Percentiles rank a stretch among this genome's conserved stretches.
Conservation (phyloP, 2,329 filamentous ascomycete species). For the Ceratocystis colombiana region DNA sequence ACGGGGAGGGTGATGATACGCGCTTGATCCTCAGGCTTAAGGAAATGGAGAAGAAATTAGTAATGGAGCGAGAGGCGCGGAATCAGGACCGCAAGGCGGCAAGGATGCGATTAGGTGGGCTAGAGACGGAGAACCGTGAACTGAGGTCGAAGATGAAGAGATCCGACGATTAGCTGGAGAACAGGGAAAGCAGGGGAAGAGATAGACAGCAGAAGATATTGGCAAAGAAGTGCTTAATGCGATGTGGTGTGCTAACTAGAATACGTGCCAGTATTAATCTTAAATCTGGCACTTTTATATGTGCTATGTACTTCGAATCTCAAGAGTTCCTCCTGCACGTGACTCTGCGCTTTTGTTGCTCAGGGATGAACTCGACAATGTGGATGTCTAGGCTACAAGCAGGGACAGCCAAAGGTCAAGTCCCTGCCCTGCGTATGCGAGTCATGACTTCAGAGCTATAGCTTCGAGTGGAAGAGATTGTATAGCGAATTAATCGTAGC, state of each 20-base stretch:
- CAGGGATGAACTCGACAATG: no score
- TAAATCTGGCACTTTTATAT: neutral
- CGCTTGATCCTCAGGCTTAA: constrained; percentile 77
- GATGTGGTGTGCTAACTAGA: neutral
- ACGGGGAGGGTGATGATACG: constrained; percentile 43
- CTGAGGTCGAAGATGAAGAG: constrained; percentile 52
- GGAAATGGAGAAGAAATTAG: constrained; percentile 79
- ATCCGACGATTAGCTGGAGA: constrained; percentile 24
- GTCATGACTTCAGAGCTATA: no score
- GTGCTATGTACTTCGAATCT: no score
- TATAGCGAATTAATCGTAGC: no score
- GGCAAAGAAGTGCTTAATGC: neutral
- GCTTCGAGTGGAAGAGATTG: no score
- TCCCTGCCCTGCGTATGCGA: no score
- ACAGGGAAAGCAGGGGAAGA: neutral
- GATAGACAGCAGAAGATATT: neutral
- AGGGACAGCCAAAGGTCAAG: no score
- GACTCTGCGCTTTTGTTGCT: no score
- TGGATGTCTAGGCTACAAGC: no score
- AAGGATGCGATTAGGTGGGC: constrained; percentile 64
- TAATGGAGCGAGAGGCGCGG: constrained; percentile 78
- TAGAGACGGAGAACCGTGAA: constrained; percentile 63
- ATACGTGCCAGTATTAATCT: neutral
- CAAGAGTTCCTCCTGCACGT: no score
- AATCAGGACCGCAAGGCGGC: constrained; percentile 77